These are phyloP conservation scores for Micromonas commoda DNA, from an alignment of 139 green algal genomes.

Conservation along the genomic window DNA sequence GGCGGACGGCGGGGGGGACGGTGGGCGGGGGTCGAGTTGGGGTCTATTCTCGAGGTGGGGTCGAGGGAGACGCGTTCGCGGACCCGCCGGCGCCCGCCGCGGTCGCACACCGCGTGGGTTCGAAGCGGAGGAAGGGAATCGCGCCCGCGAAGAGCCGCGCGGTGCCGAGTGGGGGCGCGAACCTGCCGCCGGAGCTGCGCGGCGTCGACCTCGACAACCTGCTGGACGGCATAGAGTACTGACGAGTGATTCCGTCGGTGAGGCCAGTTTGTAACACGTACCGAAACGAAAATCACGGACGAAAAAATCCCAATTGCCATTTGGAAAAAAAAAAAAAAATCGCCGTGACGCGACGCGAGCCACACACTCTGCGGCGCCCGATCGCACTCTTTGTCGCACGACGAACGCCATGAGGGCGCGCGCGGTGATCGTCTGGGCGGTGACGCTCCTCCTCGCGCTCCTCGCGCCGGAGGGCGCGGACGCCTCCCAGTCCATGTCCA, in stretches of 20 bases:
- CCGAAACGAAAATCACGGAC: neutral
- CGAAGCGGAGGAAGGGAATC: neutral
- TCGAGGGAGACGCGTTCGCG: neutral
- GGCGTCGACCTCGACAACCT: neutral
- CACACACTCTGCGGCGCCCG: too few species aligned
- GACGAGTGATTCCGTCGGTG: neutral
- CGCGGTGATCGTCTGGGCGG: too few species aligned
- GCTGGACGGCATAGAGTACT: neutral
- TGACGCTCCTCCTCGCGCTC: neutral
- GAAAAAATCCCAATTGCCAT: neutral
- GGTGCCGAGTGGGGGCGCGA: neutral
- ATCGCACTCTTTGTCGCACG: too few species aligned
- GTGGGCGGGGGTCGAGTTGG: too few species aligned
- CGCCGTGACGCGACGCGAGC: too few species aligned
- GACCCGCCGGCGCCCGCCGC: neutral
- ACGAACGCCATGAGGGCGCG: too few species aligned
- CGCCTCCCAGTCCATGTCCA: too few species aligned
- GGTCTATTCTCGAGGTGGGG: too few species aligned
- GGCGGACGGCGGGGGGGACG: too few species aligned
- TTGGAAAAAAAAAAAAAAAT: too few species aligned
- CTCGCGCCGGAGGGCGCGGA: neutral
- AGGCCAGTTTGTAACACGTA: neutral
- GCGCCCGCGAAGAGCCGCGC: neutral
- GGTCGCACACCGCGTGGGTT: too few species aligned
- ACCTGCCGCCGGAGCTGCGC: neutral